Percentiles rank a stretch among this genome's conserved stretches.
Evolutionary conservation across 306 rosid genomes (phyloP).

Genomic region (Fragaria iinumae): DNA sequence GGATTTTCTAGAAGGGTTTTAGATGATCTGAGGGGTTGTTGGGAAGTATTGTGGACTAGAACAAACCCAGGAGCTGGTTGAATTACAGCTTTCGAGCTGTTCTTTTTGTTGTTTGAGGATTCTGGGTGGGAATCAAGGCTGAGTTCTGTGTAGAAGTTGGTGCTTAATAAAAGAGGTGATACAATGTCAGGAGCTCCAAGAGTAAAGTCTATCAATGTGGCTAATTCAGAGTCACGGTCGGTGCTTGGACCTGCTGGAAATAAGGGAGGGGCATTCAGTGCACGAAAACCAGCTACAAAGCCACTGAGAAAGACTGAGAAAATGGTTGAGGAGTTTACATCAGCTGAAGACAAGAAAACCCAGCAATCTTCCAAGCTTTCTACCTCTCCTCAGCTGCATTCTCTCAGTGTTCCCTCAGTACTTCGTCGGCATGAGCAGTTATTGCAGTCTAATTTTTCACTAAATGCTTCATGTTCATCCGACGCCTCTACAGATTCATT

Average conservation of each 20-base stretch:
- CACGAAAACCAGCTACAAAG: constrained; percentile 53
- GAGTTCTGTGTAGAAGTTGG: constrained; percentile 8
- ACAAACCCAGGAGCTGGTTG: constrained; percentile 20
- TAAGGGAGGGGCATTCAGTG: constrained; percentile 53
- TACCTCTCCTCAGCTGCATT: constrained; percentile 49
- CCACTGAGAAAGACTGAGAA: constrained; percentile 58
- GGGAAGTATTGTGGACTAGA: constrained; percentile 28
- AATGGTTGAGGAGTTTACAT: constrained; percentile 38
- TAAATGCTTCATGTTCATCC: constrained; percentile 80
- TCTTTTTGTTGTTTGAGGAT: not conserved
- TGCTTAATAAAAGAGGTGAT: constrained; percentile 11
- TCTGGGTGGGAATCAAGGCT: not conserved
- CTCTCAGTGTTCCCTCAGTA: constrained; percentile 47
- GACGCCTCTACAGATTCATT: constrained; percentile 90
- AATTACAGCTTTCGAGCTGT: not conserved
- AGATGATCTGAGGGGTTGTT: constrained; percentile 8
- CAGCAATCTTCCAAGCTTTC: constrained; percentile 33
- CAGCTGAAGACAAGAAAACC: constrained; percentile 55
- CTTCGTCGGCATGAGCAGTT: constrained; percentile 75
- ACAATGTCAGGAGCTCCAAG: constrained; percentile 79
- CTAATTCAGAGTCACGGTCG: constrained; percentile 65
- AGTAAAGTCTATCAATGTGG: constrained; percentile 80
- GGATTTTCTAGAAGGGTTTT: constrained; percentile 27
- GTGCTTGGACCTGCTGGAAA: constrained; percentile 76
- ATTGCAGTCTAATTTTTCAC: constrained; percentile 61